phyloP scores from a whole-genome alignment of 495 filamentous ascomycete genomes.

The Talaromyces wortmannii region DNA sequence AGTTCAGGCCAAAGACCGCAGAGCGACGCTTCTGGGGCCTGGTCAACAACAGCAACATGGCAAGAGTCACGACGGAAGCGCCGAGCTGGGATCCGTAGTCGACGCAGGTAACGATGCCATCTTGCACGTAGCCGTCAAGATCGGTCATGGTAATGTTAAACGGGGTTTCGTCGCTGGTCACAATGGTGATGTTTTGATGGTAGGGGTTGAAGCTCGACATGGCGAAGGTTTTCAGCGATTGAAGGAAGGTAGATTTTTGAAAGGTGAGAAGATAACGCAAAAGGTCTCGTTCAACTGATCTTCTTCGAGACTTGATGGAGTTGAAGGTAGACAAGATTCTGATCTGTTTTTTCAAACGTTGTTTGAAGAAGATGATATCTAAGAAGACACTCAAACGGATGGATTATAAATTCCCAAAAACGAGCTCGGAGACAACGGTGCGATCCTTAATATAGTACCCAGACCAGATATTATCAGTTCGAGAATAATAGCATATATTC shows the following conservation, averaged over 20 bases:
- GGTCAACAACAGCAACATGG: constrained; percentile 60
- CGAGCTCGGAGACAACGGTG: too few species aligned
- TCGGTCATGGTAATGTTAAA: constrained; percentile 42
- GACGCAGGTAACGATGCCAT: constrained; percentile 51
- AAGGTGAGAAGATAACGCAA: neutral
- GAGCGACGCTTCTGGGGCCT: constrained; percentile 53
- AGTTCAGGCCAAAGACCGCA: constrained; percentile 57
- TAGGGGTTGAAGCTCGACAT: constrained; percentile 47
- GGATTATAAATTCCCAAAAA: too few species aligned
- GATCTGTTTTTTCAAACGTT: too few species aligned
- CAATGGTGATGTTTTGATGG: constrained; percentile 51
- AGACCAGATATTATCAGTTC: too few species aligned
- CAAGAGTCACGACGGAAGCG: constrained; percentile 58
- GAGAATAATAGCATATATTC: too few species aligned
- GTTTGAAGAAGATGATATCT: too few species aligned
- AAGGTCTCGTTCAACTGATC: neutral
- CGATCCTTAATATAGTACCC: too few species aligned
- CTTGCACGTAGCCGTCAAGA: constrained; percentile 40
- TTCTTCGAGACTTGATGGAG: too few species aligned
- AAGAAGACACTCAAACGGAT: too few species aligned
- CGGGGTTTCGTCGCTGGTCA: constrained; percentile 38
- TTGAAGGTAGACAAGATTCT: too few species aligned
- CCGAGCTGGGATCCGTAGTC: constrained; percentile 70
- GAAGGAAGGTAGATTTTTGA: neutral
- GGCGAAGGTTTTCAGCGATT: neutral